These are phyloP conservation scores for Backusella sp. DNA, from an alignment of 192 early-diverging fungal genomes.

Conservation along the genomic window DNA sequence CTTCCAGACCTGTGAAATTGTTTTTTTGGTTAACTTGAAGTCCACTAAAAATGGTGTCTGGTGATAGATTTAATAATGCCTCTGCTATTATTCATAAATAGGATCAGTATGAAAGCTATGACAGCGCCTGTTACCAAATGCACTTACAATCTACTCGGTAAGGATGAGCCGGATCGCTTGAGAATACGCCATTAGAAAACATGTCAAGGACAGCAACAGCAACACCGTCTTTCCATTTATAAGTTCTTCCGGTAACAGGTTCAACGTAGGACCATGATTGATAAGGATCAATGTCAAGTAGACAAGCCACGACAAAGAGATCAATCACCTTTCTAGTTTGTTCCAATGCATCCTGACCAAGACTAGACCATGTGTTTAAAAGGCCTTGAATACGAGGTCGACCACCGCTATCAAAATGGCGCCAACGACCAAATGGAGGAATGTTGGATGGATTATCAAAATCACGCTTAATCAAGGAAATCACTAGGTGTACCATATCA, in stretches of 20 bases:
- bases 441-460: constrained; percentile 61
- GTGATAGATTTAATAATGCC: constrained; percentile 50
- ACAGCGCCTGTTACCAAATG: neutral
- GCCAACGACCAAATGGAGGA: constrained; percentile 86
- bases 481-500: constrained; percentile 66
- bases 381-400: constrained; percentile 51
- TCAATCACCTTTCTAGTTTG: constrained; percentile 74
- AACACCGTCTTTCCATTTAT: constrained; percentile 77
- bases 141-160: constrained; percentile 73
- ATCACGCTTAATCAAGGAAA: constrained; percentile 35
- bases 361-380: constrained; percentile 44
- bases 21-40: constrained; percentile 80
- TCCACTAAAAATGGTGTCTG: constrained; percentile 49
- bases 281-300: constrained; percentile 88
- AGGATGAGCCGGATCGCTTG: constrained; percentile 53
- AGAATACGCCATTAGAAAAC: constrained; percentile 80
- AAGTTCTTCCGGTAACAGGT: constrained; percentile 40
- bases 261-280: constrained; percentile 73
- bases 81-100: constrained; percentile 34
- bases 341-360: constrained; percentile 40
- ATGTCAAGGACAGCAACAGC: constrained; percentile 80
- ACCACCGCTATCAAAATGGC: constrained; percentile 73
- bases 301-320: constrained; percentile 81
- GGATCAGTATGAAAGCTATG: neutral
- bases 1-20: constrained; percentile 77